These are phyloP conservation scores for Zalerion maritima DNA, from an alignment of 495 filamentous ascomycete species.

Conservation along the genomic window DNA sequence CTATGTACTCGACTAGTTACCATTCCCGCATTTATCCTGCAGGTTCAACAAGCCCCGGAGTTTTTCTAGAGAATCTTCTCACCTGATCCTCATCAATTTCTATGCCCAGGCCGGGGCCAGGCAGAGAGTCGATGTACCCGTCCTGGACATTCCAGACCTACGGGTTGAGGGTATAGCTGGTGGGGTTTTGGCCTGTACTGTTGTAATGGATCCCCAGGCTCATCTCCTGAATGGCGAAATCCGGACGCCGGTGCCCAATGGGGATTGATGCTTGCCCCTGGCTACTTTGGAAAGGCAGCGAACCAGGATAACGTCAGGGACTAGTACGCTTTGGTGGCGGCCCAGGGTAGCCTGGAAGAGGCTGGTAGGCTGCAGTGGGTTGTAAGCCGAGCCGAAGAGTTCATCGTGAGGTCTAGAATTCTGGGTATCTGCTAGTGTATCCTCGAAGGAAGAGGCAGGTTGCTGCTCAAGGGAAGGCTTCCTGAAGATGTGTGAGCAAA, in stretches of 20 bases:
- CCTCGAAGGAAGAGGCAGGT: conserved; percentile 35
- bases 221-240: conserved; percentile 71
- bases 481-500: too few relatives aligned
- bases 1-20: conserved; percentile 24
- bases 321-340: conserved; percentile 41
- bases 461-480: conserved; percentile 38
- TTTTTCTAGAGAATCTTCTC: conserved; percentile 13
- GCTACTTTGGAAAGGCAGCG: conserved; percentile 37
- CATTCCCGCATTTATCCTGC: conserved; percentile 57
- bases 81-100: conserved; percentile 57
- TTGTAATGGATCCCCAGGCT: conserved; percentile 67
- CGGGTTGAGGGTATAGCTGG: conserved; percentile 48
- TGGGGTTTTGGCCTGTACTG: conserved; percentile 36
- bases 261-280: conserved; percentile 43
- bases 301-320: conserved; percentile 33
- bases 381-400: conserved; percentile 42
- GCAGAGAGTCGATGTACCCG: conserved; percentile 48
- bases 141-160: conserved; percentile 46
- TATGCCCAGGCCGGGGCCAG: conserved; percentile 54
- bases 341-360: conserved; percentile 22
- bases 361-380: conserved; percentile 38
- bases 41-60: conserved; percentile 47
- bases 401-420: conserved; percentile 40
- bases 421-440: conserved; percentile 45
- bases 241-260: conserved; percentile 49